These are phyloP conservation scores for Tuctoria greenei DNA, from an alignment of 176 grass and related monocot species.

Conservation along the genomic window DNA sequence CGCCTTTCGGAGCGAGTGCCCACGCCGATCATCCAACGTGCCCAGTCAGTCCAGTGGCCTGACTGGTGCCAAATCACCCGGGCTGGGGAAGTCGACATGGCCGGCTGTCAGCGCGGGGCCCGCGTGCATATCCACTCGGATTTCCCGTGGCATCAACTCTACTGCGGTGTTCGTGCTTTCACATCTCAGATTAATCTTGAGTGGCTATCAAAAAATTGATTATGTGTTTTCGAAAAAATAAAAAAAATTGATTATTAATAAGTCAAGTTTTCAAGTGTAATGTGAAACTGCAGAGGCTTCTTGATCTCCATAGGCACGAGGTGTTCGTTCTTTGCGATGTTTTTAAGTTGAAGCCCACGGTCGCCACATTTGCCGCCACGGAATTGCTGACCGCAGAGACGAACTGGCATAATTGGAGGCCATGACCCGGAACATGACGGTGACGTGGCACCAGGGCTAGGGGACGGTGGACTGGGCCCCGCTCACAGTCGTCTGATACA, in stretches of 20 bases:
- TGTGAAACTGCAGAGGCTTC: not conserved
- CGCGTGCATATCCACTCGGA: not conserved
- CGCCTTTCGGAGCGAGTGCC: constrained; percentile 34
- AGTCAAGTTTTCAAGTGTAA: not conserved
- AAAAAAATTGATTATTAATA: not conserved
- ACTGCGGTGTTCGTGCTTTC: not conserved
- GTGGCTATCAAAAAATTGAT: not conserved
- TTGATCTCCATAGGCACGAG: not conserved
- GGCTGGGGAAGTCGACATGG: constrained; percentile 32
- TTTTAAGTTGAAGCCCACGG: not conserved
- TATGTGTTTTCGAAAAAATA: too few species aligned
- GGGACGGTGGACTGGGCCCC: constrained; percentile 14
- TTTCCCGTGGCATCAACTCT: not conserved
- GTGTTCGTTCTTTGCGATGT: not conserved
- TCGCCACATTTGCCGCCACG: not conserved
- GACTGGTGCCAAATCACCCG: constrained; percentile 30
- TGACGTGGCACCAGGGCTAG: constrained; percentile 40
- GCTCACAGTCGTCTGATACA: not conserved
- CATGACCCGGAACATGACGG: constrained; percentile 25
- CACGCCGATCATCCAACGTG: constrained; percentile 24
- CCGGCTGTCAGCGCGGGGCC: constrained; percentile 40
- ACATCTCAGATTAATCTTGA: not conserved
- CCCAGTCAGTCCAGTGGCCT: constrained; percentile 4
- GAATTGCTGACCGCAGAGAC: not conserved
- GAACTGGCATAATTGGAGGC: constrained; percentile 13